phyloP scores from a whole-genome alignment of 2,329 filamentous ascomycete genomes.

The Dryadomyces quercivorus region DNA sequence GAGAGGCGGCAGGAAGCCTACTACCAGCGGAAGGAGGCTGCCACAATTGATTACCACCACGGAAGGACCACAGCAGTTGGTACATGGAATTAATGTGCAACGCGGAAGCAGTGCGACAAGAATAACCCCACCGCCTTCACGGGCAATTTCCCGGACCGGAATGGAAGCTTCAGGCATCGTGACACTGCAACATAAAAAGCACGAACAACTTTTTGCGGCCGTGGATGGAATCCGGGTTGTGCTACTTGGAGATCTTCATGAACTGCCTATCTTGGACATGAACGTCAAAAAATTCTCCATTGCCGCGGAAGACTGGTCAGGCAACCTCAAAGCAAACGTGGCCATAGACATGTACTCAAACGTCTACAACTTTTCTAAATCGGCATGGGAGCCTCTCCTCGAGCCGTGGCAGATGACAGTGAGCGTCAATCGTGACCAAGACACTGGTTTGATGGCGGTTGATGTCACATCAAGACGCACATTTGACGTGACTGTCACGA shows the following conservation, averaged over 20 bases:
- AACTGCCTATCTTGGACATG: slow-evolving; percentile 87
- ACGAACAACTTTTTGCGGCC: slow-evolving; percentile 73
- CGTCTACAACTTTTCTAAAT: slow-evolving; percentile 98
- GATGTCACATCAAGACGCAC: slow-evolving; percentile 82
- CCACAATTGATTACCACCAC: slow-evolving; percentile 34
- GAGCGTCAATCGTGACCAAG: slow-evolving; percentile 67
- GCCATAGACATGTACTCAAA: slow-evolving; percentile 92
- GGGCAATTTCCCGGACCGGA: not conserved
- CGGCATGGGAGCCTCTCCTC: slow-evolving; percentile 90
- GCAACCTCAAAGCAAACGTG: slow-evolving; percentile 72
- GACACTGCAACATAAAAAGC: slow-evolving; percentile 20
- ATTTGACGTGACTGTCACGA: slow-evolving; percentile 85
- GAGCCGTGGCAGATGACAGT: slow-evolving; percentile 96
- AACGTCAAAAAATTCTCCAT: slow-evolving; percentile 84
- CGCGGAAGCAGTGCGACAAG: not conserved
- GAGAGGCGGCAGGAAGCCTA: slow-evolving; percentile 38
- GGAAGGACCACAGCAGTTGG: not conserved
- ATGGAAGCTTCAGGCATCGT: slow-evolving; percentile 15
- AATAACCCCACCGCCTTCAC: not conserved
- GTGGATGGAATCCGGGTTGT: slow-evolving; percentile 86
- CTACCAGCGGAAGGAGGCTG: slow-evolving; percentile 42
- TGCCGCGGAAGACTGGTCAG: slow-evolving; percentile 83
- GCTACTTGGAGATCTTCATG: slow-evolving; percentile 89
- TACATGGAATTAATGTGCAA: not conserved
- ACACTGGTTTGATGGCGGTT: slow-evolving; percentile 65